These are phyloP conservation scores for Fraxinus anomala DNA, from an alignment of 257 asterid species.

Conservation along the genomic window DNA sequence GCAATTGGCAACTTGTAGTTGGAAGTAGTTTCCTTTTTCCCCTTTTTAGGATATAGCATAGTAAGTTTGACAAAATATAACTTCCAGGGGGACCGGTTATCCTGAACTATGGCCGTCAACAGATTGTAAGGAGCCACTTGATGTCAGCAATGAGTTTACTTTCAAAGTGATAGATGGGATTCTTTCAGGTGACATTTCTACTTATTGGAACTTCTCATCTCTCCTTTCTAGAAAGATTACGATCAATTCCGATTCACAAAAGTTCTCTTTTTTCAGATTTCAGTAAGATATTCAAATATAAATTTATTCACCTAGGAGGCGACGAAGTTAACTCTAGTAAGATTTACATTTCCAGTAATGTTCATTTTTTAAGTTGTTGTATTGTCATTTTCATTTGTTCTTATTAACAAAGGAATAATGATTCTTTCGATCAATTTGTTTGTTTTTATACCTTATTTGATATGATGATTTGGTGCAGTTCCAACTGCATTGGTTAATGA, in stretches of 20 bases:
- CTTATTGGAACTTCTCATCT: neutral
- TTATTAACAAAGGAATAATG: neutral
- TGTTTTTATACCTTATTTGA: neutral
- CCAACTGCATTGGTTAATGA: neutral
- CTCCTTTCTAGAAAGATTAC: slow-evolving; percentile 7
- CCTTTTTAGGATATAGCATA: neutral
- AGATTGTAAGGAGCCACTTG: slow-evolving; percentile 79
- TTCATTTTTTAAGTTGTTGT: neutral
- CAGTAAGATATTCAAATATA: slow-evolving; percentile 89
- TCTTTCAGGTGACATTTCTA: slow-evolving; percentile 66
- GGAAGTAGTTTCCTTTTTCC: too few species aligned
- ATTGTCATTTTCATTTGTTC: neutral
- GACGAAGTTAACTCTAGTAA: slow-evolving; percentile 89
- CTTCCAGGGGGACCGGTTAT: slow-evolving; percentile 84
- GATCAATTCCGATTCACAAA: slow-evolving; percentile 1
- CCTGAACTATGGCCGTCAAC: slow-evolving; percentile 83
- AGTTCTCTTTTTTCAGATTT: slow-evolving; percentile 57
- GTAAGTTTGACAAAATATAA: neutral
- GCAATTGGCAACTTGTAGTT: neutral
- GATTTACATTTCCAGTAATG: slow-evolving; percentile 23
- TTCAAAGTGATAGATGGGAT: slow-evolving; percentile 81
- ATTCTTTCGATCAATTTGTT: neutral
- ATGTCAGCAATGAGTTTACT: slow-evolving; percentile 84
- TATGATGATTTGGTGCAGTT: neutral
- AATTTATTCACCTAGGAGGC: slow-evolving; percentile 89